Percentiles rank a stretch among this genome's conserved stretches.
Conservation (phyloP, 108 stramenopile genomes). For the Stephanodiscus minutulus region DNA sequence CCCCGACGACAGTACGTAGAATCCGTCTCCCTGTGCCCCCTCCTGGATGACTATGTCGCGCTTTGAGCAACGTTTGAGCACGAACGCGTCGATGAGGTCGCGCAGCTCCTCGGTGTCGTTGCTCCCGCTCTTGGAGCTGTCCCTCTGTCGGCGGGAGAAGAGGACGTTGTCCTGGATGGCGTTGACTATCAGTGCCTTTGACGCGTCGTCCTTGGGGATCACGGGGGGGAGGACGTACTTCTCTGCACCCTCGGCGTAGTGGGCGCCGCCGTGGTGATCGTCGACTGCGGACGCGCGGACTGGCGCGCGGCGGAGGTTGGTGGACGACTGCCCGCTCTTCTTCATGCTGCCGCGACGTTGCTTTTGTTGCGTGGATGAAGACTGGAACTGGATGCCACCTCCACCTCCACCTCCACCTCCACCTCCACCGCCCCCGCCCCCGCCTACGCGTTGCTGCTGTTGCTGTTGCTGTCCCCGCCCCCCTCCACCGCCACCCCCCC, state of each 20-base stretch:
- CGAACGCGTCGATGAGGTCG: constrained; percentile 60
- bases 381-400: background rate
- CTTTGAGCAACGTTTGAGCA: constrained; percentile 27
- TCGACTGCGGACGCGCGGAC: constrained; percentile 8
- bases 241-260: background rate
- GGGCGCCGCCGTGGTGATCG: background rate
- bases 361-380: too few relatives aligned
- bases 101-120: constrained; percentile 52
- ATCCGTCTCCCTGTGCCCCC: constrained; percentile 70
- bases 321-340: too few relatives aligned
- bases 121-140: constrained; percentile 21
- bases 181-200: constrained; percentile 57
- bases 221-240: constrained; percentile 24
- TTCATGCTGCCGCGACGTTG: too few relatives aligned
- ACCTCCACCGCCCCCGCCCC: background rate
- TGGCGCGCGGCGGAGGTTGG: background rate
- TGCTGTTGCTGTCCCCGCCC: background rate
- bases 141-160: constrained; percentile 36
- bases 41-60: constrained; percentile 56
- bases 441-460: constrained; percentile 1
- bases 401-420: background rate
- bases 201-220: constrained; percentile 58
- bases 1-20: constrained; percentile 66
- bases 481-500: background rate
- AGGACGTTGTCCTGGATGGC: constrained; percentile 70